Evolutionary conservation across 768 basidiomycete genomes (phyloP).

Genomic region (Boletus eberwhitei): DNA sequence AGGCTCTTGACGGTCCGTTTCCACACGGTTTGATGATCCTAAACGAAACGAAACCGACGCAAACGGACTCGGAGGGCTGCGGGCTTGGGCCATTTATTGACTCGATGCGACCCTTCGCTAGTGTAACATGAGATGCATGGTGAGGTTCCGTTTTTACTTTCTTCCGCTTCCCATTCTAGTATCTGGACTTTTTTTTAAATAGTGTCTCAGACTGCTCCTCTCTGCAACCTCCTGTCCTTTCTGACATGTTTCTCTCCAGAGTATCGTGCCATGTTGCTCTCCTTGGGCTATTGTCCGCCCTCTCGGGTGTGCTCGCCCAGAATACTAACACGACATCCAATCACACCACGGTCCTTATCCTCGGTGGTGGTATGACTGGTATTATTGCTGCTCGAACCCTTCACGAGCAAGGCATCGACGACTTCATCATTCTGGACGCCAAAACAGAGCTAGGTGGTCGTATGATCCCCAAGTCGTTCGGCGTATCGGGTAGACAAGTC

Average conservation of each 20-base stretch:
- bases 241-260: constrained; percentile 13
- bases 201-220: no score
- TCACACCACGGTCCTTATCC: constrained; percentile 46
- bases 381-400: constrained; percentile 62
- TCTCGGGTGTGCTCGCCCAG: constrained; percentile 6
- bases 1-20: no score
- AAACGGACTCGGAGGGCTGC: no score
- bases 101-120: no score
- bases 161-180: no score
- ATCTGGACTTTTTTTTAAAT: neutral
- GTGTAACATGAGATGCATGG: neutral
- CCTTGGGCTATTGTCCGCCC: constrained; percentile 2
- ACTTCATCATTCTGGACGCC: constrained; percentile 61
- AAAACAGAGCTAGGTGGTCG: constrained; percentile 59
- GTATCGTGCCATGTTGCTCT: neutral
- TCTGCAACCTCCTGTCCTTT: neutral
- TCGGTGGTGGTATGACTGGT: constrained; percentile 66
- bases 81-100: no score
- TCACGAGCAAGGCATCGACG: constrained; percentile 48
- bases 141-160: neutral
- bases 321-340: constrained; percentile 11
- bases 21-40: no score
- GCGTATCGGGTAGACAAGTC: constrained; percentile 32
- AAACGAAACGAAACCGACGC: no score
- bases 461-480: constrained; percentile 48